Base-by-base conservation (phyloP, 2,329 filamentous ascomycete species). In the Pseudogymnoascus sp. region DNA sequence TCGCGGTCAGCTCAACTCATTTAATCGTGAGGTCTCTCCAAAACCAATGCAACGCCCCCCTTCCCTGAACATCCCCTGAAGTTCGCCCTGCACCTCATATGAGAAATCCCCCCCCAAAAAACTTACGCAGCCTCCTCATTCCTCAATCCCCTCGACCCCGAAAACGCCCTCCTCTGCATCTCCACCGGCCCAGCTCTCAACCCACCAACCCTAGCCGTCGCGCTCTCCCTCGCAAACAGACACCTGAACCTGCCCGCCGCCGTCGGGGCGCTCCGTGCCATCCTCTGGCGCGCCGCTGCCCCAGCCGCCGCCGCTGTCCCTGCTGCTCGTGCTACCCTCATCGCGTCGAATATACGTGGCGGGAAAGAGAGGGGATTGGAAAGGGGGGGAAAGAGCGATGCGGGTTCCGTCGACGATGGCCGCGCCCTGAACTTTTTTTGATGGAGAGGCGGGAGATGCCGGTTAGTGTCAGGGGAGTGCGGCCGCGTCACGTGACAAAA, bases 401-500 rank as follows among this genome's bases (percentile, higher is more conserved):
- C 51, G 51, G 34, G 51, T 57, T 29, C 29, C 26, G 26, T 12
- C 10, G 4, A 34, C 51, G 29, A 18, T 34, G 29, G 51, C 29
- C 51, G n/a, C 51, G 51, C 51, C 51, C 29, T 34, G 29, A 34
- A 57, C 51, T 57, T 57, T 57, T 57, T 57, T 57, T 57, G 51
- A 57, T 18, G 51, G 29, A 34, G 51, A 57, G 21, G 29, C 51
- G 51, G 51, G 29, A 57, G 51, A 57, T 57, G 51, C 51, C 51
- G 47, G 51, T 34, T 69, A 68, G 61, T 65, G 67, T 66, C 60
- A 63, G 63, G 59, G 64, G 37, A 21, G 36, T 60, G 51, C 23
- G 61, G 40, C 39, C 21, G 8, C 21, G 18, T 62, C 34, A 60
- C 47, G 39, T 61, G 40, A 54, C 23, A 54, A 54, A 59, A 21